Conservation (phyloP, 768 basidiomycete genomes). For the Lactifluus volemus region DNA sequence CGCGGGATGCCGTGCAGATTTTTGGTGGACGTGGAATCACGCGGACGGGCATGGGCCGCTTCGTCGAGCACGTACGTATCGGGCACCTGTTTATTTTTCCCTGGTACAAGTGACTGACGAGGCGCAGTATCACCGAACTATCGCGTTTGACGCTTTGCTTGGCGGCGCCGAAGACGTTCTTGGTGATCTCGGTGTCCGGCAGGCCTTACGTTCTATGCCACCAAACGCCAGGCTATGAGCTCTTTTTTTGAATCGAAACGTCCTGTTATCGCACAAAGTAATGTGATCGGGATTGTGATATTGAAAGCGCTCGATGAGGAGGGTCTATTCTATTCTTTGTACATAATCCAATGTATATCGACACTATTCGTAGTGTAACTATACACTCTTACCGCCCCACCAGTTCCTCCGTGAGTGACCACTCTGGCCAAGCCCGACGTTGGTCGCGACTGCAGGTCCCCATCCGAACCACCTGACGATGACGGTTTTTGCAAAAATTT, state of each 20-base stretch:
- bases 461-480: constrained; percentile 46
- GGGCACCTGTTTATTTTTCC: not conserved
- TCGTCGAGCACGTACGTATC: constrained; percentile 57
- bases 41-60: constrained; percentile 68
- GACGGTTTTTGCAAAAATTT: constrained; percentile 83
- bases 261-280: not conserved
- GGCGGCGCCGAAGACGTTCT: constrained; percentile 62
- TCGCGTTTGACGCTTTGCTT: constrained; percentile 34
- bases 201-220: constrained; percentile 64
- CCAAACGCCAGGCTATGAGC: constrained; percentile 10
- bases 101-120: not conserved
- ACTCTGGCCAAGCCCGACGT: constrained; percentile 14
- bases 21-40: constrained; percentile 86
- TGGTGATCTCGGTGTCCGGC: constrained; percentile 68
- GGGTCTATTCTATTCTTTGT: constrained; percentile 4
- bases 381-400: not conserved
- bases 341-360: constrained; percentile 4
- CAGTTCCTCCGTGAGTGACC: not conserved
- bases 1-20: constrained; percentile 76
- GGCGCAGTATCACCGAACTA: constrained; percentile 32
- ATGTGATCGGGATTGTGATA: not conserved
- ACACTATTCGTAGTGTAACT: not conserved
- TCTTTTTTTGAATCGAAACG: not conserved
- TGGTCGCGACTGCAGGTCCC: constrained; percentile 26
- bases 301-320: not conserved